Percentiles rank a stretch among this genome's conserved stretches.
Evolutionary conservation across 2,329 filamentous ascomycete genomes (phyloP).

Genomic region (Cladophialophora immunda): DNA sequence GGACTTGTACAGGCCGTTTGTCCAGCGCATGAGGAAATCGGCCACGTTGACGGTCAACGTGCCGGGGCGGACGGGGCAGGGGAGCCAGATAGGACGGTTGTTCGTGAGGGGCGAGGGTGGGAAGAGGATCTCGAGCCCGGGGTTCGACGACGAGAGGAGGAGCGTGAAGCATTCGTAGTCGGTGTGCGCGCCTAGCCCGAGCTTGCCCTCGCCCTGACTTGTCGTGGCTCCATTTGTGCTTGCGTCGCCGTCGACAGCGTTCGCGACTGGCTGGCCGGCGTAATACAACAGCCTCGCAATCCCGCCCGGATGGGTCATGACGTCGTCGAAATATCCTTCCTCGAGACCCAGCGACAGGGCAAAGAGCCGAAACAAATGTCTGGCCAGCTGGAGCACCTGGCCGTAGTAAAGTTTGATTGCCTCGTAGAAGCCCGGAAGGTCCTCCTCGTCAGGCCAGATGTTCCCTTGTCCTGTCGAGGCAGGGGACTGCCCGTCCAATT

Average conservation of each 20-base stretch:
- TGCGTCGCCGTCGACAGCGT: neutral
- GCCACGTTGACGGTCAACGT: slow-evolving; percentile 60
- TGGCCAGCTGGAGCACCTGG: slow-evolving; percentile 59
- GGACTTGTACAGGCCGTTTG: slow-evolving; percentile 55
- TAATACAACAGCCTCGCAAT: slow-evolving; percentile 43
- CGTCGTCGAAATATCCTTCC: slow-evolving; percentile 64
- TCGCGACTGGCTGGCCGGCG: slow-evolving; percentile 29
- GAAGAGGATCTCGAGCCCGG: slow-evolving; percentile 41
- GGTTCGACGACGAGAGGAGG: slow-evolving; percentile 45
- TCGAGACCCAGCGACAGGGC: slow-evolving; percentile 64
- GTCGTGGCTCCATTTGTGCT: neutral
- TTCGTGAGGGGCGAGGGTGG: slow-evolving; percentile 36
- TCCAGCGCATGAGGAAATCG: slow-evolving; percentile 53
- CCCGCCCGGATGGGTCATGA: slow-evolving; percentile 60
- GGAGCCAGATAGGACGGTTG: slow-evolving; percentile 39
- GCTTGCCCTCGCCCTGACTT: slow-evolving; percentile 35
- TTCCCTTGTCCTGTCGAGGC: slow-evolving; percentile 30
- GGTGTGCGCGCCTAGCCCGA: slow-evolving; percentile 41
- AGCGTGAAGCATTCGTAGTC: slow-evolving; percentile 61
- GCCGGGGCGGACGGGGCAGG: slow-evolving; percentile 44
- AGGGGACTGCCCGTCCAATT: slow-evolving; percentile 37
- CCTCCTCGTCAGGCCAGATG: slow-evolving; percentile 37
- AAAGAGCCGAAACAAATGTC: slow-evolving; percentile 62
- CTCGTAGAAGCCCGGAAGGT: slow-evolving; percentile 54
- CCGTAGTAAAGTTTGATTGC: slow-evolving; percentile 59